Evolutionary conservation across 2,329 filamentous ascomycete genomes (phyloP), one percentile per base, ranked within the genome.

Genomic region (Colletotrichum aenigma): DNA sequence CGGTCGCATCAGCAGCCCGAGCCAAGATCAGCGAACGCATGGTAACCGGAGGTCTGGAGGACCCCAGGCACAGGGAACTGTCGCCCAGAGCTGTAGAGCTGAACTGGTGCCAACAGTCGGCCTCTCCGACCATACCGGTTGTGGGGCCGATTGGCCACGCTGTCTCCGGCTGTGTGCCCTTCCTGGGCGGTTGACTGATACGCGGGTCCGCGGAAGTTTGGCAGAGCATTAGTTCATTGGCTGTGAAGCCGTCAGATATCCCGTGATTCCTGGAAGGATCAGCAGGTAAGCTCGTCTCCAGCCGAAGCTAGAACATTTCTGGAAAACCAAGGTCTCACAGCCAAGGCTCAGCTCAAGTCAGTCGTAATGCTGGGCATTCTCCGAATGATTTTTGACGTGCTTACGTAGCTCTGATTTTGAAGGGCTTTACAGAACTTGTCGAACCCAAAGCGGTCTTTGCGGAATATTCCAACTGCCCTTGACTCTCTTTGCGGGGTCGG

Each of bases 71-170:
- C 69, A 68, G 69, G 64, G 69, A 15, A 68, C 15, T 43, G 18
- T 26, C 18, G 18, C 24, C 34, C 9, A 32, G 18, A 43, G 21
- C 0, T 64, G 70, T 58, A 69, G 73, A 26, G 26, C 43, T 58
- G 38, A 58, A n/a, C 13, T 58, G 62, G 38, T 15, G 15, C 56
- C 36, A 71, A 61, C 26, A 15, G 15, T 68, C 73, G 70, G 73
- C 64, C 16, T 75, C 58, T 32, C 70, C 73, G 73, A 61, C 43
- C 32, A 18, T 12, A 10, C 43, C 64, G 64, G n/a, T n/a, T 36
- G 73, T 38, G 73, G 73, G 70, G 65, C 70, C 64, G 70, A 65
- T 58, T 48, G 70, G 73, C 64, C 58, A 34, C 28, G 30, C 28
- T 38, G 10, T 24, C 30, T 28, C 67, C 43, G 71, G 48, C 26